Base-by-base conservation (phyloP, 1,284 basidiomycete species). In the Phenoliferia sp. region DNA sequence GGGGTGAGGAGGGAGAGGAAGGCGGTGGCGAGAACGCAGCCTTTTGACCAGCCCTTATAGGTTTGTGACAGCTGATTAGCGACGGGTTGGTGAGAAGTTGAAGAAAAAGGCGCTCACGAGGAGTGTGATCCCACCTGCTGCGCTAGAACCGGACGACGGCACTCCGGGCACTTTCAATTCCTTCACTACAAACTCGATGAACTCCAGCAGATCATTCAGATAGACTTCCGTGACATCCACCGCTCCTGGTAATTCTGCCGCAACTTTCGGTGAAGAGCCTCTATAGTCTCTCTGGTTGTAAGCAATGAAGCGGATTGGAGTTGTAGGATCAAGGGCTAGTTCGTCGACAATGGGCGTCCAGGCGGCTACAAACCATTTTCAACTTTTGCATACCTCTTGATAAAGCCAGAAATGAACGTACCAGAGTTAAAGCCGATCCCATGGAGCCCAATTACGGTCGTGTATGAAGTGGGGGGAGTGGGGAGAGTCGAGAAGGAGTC, bases 401-500 rank as follows among this genome's bases (percentile, higher is more conserved):
- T n/a, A n/a, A n/a, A n/a, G n/a, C n/a, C n/a, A n/a, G n/a, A n/a
- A 16, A 15, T 26, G 28, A 0, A 56, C 68, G 34, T 48, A 70
- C 71, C 48, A n/a, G 60, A 55, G 55, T 73, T 73, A 65, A 68
- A 73, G 0, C 71, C 71, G 34, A 65, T 64, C 17, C 71, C 71
- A 35, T 73, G 71, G 1, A 73, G 22, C 5, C 60, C 66, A 29
- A 73, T 57, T 17, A 70, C 12, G 26, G 71, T 70, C 32, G 62
- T 69, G 58, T 67, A 68, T 1, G 3, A 12, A 0, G 29, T 3
- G 1, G 66, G 62, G 1, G 12, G 31, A 15, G 48, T 34, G 0
- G 34, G 2, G 2, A 28, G 34, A 7, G 28, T 44, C n/a, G 44
- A 28, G 36, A 52, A 71, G n/a, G 69, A 68, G 39, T 71, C 69